phyloP scores from a whole-genome alignment of 805 yeast genomes.

The Ogataea ramenticola region DNA sequence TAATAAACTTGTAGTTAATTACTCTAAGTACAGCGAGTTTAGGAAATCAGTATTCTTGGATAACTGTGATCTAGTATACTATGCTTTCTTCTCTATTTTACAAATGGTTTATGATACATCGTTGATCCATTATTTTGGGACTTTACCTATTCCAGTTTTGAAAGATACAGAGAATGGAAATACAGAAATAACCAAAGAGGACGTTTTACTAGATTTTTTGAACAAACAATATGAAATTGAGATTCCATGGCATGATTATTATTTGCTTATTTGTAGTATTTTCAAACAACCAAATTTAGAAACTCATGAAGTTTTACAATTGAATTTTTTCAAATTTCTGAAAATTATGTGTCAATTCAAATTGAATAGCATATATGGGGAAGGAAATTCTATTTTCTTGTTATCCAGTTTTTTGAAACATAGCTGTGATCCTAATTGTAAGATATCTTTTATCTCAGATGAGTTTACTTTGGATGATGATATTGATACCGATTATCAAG shows the following conservation, averaged over 20 bases:
- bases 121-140: constrained; percentile 10
- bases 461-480: neutral
- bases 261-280: constrained; percentile 11
- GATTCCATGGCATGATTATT: constrained; percentile 1
- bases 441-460: neutral
- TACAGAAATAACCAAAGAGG: constrained; percentile 3
- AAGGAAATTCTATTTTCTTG: constrained; percentile 15
- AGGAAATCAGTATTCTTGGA: constrained; percentile 7
- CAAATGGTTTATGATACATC: constrained; percentile 14
- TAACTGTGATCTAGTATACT: constrained; percentile 11
- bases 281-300: constrained; percentile 16
- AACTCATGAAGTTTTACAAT: neutral
- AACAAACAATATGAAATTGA: neutral
- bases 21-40: constrained; percentile 17
- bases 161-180: constrained; percentile 2
- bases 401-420: constrained; percentile 13
- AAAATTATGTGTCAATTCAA: constrained; percentile 16
- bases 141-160: constrained; percentile 6
- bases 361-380: constrained; percentile 18
- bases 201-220: constrained; percentile 7
- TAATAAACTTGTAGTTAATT: constrained; percentile 12
- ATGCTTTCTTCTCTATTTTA: constrained; percentile 13
- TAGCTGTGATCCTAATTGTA: constrained; percentile 1
- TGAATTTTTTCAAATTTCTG: constrained; percentile 11
- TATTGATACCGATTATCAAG: constrained; percentile 12